Conservation (phyloP, 2,329 filamentous ascomycete genomes). For the Escovopsis sp. region DNA sequence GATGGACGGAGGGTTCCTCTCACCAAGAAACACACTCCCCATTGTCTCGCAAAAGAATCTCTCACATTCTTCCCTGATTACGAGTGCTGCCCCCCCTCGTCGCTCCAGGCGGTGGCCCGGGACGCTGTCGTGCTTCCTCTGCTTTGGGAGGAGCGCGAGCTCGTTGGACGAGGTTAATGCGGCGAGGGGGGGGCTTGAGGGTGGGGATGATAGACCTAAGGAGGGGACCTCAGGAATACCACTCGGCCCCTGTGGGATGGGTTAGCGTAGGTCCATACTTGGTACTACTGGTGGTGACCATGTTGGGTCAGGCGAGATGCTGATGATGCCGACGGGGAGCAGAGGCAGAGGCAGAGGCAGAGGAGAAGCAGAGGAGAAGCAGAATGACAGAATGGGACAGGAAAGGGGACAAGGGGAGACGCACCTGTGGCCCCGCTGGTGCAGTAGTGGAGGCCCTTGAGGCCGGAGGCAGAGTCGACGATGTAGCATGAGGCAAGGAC, state of each 20-base stretch:
- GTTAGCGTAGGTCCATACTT: background rate
- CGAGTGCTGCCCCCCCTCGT: constrained; percentile 85
- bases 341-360: background rate
- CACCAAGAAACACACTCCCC: constrained; percentile 88
- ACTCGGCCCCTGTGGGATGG: constrained; percentile 53
- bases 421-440: constrained; percentile 74
- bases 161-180: constrained; percentile 54
- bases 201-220: constrained; percentile 72
- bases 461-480: constrained; percentile 55
- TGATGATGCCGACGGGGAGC: too few species aligned
- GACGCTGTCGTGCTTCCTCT: constrained; percentile 26
- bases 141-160: constrained; percentile 48
- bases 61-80: constrained; percentile 99
- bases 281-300: background rate
- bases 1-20: constrained; percentile 63
- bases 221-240: constrained; percentile 87
- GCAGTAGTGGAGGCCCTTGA: constrained; percentile 88
- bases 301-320: background rate
- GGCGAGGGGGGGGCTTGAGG: constrained; percentile 79
- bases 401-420: constrained; percentile 12
- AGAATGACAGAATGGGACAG: too few species aligned
- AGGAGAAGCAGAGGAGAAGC: too few species aligned
- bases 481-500: constrained; percentile 87
- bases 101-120: constrained; percentile 31
- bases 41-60: constrained; percentile 98